Base-by-base conservation (phyloP, 2,329 filamentous ascomycete genomes). In the Pestalotiopsis sp. region DNA sequence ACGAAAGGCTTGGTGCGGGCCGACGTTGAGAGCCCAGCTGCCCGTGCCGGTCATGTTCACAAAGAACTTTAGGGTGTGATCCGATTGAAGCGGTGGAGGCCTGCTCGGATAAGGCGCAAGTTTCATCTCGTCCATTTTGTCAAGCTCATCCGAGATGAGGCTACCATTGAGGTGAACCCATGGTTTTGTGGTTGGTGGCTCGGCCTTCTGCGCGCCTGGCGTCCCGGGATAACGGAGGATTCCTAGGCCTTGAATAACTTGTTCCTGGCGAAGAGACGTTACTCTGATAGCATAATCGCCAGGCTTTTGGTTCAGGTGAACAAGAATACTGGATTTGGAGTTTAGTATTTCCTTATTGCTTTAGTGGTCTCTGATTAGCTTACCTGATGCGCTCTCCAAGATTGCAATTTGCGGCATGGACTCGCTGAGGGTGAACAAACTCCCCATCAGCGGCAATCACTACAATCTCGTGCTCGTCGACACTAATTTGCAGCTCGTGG, bases 381-480 rank as follows among this genome's bases (percentile, higher is more conserved):
- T 49, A 70, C 70, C 70, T 72, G 14, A 70, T 71, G 45, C 70
- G 67, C 62, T 72, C 70, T 17, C 70, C 70, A 11, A 72, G 65
- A 25, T 72, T 72, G 27, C 70, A 69, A 20, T 71, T 71, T 3
- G 70, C 70, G 4, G 68, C 69, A 4, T 70, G 66, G 6, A 72
- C 69, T 61, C 69, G 70, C 31, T 72, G 70, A 4, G 70, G 69
- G 25, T 71, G 68, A 5, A 71, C 69, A 20, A 72, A 72, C 36
- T 72, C 70, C 17, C 70, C 69, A 39, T 72, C 70, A 2, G 70
- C 70, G 39, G 66, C 70, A 14, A 72, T 67, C 3, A 72, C 70
- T 20, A 69, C 71, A n/a, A 72, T 70, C 25, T 72, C 70, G 39
- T 72, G 70, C 65, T 72, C 69, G 25, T 72, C 69, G 4, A 72